Evolutionary conservation across 2,329 filamentous ascomycete genomes (phyloP).

Genomic region (Akanthomyces muscarius): DNA sequence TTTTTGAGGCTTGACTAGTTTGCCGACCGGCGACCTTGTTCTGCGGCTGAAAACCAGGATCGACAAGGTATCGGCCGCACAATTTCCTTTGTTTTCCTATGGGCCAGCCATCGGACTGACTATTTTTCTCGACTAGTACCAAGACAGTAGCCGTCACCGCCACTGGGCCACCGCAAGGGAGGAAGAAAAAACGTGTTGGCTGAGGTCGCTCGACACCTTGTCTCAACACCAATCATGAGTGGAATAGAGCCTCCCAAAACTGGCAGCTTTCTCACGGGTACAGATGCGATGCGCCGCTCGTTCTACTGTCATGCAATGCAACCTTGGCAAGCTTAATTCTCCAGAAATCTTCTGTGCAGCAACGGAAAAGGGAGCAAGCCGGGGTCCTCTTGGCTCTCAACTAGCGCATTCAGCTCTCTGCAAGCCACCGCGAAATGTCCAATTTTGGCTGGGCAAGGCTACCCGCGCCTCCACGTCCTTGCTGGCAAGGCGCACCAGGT

Average conservation of each 20-base stretch:
- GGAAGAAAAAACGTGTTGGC: background rate
- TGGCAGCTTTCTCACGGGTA: background rate
- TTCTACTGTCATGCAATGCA: background rate
- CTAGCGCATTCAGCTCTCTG: conserved; percentile 18
- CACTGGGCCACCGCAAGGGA: background rate
- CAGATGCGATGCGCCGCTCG: background rate
- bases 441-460: conserved; percentile 9
- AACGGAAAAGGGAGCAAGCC: background rate
- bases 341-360: background rate
- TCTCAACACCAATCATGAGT: background rate
- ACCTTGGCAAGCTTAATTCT: background rate
- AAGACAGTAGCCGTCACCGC: conserved; percentile 1
- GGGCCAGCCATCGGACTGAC: background rate
- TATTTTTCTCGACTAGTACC: background rate
- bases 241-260: background rate
- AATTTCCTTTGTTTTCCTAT: background rate
- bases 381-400: background rate
- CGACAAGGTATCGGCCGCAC: conserved; percentile 8
- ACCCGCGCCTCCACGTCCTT: background rate
- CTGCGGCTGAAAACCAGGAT: conserved; percentile 14
- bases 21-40: background rate
- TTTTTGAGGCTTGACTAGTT: background rate
- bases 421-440: conserved; percentile 16
- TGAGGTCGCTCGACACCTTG: background rate
- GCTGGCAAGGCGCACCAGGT: conserved; percentile 12